Percentiles rank a stretch among this genome's conserved stretches.
Evolutionary conservation across 2,329 filamentous ascomycete genomes (phyloP).

Genomic region (Aschersonia sp.): DNA sequence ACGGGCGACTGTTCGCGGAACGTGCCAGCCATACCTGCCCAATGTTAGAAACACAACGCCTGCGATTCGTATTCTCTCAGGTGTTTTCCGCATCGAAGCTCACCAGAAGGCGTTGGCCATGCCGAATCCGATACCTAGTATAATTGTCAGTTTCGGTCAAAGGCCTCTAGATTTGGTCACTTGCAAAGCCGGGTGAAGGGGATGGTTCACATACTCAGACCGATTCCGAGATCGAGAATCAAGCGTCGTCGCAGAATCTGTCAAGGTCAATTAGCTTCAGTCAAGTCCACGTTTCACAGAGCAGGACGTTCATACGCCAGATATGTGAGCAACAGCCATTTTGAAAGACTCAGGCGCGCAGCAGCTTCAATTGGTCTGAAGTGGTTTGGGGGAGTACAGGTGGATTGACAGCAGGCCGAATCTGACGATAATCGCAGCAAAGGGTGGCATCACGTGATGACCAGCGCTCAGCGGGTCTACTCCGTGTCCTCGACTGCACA

Average conservation of each 20-base stretch:
- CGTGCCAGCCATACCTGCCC: conserved; percentile 46
- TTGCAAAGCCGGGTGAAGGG: neutral
- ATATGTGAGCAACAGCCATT: conserved; percentile 44
- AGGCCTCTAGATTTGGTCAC: neutral
- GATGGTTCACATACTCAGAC: conserved; percentile 31
- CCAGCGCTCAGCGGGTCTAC: neutral
- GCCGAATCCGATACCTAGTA: conserved; percentile 34
- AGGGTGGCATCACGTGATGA: neutral
- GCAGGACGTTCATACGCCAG: conserved; percentile 31
- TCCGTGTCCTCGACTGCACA: neutral
- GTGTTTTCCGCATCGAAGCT: conserved; percentile 9
- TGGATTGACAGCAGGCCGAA: neutral
- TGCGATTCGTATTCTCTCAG: neutral
- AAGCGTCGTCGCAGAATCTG: conserved; percentile 48
- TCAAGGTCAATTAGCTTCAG: conserved; percentile 23
- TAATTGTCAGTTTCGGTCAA: too few relatives aligned
- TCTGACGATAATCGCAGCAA: neutral
- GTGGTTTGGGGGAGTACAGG: too few relatives aligned
- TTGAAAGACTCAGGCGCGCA: conserved; percentile 10
- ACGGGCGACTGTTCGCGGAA: conserved; percentile 43
- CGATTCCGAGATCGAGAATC: conserved; percentile 40
- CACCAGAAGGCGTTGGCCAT: conserved; percentile 46
- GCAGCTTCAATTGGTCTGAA: neutral
- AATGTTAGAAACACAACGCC: conserved; percentile 4
- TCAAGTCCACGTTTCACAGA: conserved; percentile 16